Conservation (phyloP, 257 asterid genomes). For the Nicotiana tomentosiformis region DNA sequence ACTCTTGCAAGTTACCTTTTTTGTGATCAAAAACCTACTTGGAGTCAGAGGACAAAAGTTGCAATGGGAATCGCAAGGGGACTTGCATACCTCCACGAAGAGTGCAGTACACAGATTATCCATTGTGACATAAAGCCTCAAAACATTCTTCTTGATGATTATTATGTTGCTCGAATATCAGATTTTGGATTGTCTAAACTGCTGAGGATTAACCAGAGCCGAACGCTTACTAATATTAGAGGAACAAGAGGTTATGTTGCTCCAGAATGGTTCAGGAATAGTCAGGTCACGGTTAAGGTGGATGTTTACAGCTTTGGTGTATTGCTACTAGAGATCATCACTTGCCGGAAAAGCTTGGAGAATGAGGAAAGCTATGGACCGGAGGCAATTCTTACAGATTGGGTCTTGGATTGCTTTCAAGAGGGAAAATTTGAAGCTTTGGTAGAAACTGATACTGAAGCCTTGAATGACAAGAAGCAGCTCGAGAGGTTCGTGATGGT, state of each 20-base stretch:
- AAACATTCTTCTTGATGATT: constrained; percentile 36
- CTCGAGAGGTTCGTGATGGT: constrained; percentile 19
- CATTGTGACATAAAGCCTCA: constrained; percentile 57
- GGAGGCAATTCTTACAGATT: constrained; percentile 12
- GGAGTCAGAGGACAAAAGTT: constrained; percentile 38
- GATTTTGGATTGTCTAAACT: constrained; percentile 43
- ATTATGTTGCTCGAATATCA: constrained; percentile 21
- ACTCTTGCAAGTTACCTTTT: constrained; percentile 35
- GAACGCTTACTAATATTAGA: constrained; percentile 21
- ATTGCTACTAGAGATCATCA: constrained; percentile 29
- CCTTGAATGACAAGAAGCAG: constrained; percentile 13
- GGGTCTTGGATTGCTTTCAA: constrained; percentile 30
- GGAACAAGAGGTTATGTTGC: constrained; percentile 42
- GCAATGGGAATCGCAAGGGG: constrained; percentile 46
- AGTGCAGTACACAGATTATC: constrained; percentile 49
- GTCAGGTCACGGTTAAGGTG: constrained; percentile 21
- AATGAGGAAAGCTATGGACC: neutral
- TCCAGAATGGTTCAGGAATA: constrained; percentile 36
- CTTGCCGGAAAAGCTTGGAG: constrained; percentile 13
- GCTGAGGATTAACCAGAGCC: constrained; percentile 25
- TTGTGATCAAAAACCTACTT: constrained; percentile 25
- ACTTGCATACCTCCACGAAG: constrained; percentile 46
- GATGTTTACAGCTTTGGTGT: constrained; percentile 39
- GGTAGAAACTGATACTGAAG: constrained; percentile 21
- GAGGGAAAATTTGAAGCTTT: constrained; percentile 16